phyloP scores from a whole-genome alignment of 1,284 basidiomycete species.

The Puccinia hordei region DNA sequence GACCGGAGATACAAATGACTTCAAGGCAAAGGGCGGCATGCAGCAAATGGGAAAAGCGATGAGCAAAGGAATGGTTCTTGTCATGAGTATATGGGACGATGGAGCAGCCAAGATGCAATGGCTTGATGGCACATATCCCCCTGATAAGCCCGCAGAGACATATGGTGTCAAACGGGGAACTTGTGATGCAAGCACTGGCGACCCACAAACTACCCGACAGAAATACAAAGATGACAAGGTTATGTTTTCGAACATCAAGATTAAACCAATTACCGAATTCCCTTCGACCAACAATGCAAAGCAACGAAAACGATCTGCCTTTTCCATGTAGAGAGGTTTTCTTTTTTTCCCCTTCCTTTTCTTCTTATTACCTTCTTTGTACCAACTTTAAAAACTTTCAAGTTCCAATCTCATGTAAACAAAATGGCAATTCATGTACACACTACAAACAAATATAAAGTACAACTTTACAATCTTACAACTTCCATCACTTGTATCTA shows the following conservation, averaged over 20 bases:
- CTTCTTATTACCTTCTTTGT: background rate
- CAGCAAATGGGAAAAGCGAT: conserved; percentile 17
- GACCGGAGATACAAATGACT: background rate
- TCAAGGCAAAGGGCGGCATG: conserved; percentile 3
- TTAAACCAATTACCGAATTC: background rate
- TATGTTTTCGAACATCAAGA: conserved; percentile 16
- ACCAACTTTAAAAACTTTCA: background rate
- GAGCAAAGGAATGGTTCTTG: conserved; percentile 30
- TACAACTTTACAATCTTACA: background rate
- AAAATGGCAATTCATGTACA: background rate
- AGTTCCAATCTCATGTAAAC: background rate
- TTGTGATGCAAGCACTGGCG: conserved; percentile 15
- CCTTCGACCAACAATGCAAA: background rate
- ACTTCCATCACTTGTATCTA: too few species aligned
- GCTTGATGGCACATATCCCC: conserved; percentile 20
- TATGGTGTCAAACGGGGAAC: conserved; percentile 1
- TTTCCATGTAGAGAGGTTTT: too few species aligned
- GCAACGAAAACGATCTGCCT: background rate
- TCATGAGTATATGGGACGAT: conserved; percentile 37
- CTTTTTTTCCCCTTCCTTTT: background rate
- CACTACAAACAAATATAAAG: background rate
- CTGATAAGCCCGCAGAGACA: background rate
- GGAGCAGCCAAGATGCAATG: conserved; percentile 23
- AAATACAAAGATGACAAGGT: background rate
- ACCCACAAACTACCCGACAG: background rate